Evolutionary conservation across 73 alveolate genomes (phyloP).

Genomic region (Symbiodinium natans): DNA sequence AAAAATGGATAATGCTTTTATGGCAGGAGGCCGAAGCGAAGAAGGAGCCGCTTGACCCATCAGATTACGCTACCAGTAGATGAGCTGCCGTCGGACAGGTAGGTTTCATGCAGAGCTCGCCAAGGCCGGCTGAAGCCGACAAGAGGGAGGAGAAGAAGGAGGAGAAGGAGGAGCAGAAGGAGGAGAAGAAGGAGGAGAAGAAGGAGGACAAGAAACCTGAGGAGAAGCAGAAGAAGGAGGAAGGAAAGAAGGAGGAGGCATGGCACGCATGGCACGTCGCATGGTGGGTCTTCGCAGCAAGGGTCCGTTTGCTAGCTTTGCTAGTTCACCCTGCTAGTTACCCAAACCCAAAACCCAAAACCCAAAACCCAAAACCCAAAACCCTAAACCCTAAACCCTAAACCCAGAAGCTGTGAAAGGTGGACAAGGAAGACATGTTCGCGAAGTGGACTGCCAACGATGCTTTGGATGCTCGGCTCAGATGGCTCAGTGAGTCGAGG

Average conservation of each 20-base stretch:
- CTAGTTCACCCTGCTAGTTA: too few species aligned
- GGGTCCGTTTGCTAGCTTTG: too few species aligned
- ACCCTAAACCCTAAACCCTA: too few species aligned
- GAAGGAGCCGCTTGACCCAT: neutral
- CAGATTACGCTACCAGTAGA: neutral
- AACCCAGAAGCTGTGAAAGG: too few species aligned
- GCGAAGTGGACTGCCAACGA: constrained; percentile 2
- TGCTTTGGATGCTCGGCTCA: neutral
- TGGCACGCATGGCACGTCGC: too few species aligned
- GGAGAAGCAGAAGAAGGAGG: neutral
- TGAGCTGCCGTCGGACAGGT: too few species aligned
- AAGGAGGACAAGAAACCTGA: neutral
- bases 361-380: too few species aligned
- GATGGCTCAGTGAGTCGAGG: too few species aligned
- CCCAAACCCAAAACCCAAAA: too few species aligned
- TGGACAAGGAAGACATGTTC: constrained; percentile 11
- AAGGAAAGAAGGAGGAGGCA: neutral
- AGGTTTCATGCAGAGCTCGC: too few species aligned
- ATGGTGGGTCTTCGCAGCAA: too few species aligned
- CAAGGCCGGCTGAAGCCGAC: neutral
- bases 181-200: neutral
- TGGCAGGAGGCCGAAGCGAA: neutral
- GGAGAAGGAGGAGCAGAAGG: neutral
- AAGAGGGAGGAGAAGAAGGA: neutral
- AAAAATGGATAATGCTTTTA: too few species aligned